A percentile compares a stretch with the other conserved stretches of the same genome.
Conservation (phyloP, 1,284 basidiomycete species). For the Fistulina hepatica region DNA sequence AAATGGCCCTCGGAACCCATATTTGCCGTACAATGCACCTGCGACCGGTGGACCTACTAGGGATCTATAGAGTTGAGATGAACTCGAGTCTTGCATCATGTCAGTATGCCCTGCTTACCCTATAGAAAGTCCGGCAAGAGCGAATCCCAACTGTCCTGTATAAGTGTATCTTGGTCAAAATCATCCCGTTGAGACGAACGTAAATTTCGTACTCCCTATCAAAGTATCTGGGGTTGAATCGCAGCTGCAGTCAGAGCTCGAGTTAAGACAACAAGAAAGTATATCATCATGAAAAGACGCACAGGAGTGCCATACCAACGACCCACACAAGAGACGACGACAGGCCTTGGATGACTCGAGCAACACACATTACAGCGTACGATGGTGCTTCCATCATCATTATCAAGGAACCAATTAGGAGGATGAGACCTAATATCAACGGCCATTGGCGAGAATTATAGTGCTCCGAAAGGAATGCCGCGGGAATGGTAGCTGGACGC, state of each 20-base stretch:
- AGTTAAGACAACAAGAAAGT: too few species aligned
- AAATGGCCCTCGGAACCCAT: conserved; percentile 69
- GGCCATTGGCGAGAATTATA: conserved; percentile 45
- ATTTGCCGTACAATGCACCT: conserved; percentile 51
- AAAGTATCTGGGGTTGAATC: conserved; percentile 52
- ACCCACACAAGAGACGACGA: conserved; percentile 71
- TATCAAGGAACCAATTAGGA: conserved; percentile 49
- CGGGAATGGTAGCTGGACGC: conserved; percentile 53
- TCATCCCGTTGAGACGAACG: too few species aligned
- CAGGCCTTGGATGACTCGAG: conserved; percentile 62
- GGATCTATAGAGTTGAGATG: too few species aligned
- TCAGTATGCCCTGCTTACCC: conserved; percentile 34
- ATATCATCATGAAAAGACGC: conserved; percentile 16
- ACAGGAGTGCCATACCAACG: conserved; percentile 64
- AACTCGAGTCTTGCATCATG: conserved; percentile 16
- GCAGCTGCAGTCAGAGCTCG: conserved; percentile 42
- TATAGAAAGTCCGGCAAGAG: conserved; percentile 52
- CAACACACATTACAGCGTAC: conserved; percentile 62
- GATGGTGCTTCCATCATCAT: conserved; percentile 69
- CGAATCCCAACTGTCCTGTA: conserved; percentile 18
- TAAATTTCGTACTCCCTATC: conserved; percentile 43
- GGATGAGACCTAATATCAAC: conserved; percentile 45
- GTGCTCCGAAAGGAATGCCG: conserved; percentile 57
- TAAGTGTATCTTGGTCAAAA: background rate
- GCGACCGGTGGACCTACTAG: conserved; percentile 60